Evolutionary conservation across 2,329 filamentous ascomycete genomes (phyloP), one percentile per base, ranked within the genome.

Genomic region (Chalaropsis ovoidea): DNA sequence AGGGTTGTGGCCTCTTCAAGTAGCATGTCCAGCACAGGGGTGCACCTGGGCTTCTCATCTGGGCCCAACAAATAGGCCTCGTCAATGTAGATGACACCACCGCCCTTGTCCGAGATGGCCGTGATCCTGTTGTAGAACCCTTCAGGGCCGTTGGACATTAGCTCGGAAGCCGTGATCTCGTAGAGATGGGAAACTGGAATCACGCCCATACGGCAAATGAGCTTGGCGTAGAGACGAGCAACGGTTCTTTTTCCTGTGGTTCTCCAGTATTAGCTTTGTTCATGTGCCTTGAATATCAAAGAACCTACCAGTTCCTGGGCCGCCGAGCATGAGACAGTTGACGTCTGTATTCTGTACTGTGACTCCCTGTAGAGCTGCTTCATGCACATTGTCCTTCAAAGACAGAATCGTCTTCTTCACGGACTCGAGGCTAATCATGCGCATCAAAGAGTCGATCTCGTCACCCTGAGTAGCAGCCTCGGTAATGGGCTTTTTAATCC

Each of bases 81-180:
- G 67, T 93, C 89, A 24, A 93, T 86, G 71, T 93, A 92, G 1
- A 90, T 70, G 0, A 85, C 85, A 0, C 89, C 89, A 0, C 88
- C 88, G 0, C 82, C 84, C 0, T 74, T 69, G 35, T 84, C 65
- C 3, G 83, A 72, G 0, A 92, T 77, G 0, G 70, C 61, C 0
- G 77, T 72, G 0, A 77, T 22, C 0, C 86, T 0, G 82, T 87
- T n/a, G n/a, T n/a, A n/a, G n/a, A n/a, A n/a, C n/a, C n/a, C n/a
- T n/a, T n/a, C n/a, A n/a, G n/a, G n/a, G n/a, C n/a, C n/a, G n/a
- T n/a, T n/a, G n/a, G n/a, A n/a, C n/a, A n/a, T n/a, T n/a, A n/a
- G n/a, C n/a, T n/a, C n/a, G n/a, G n/a, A n/a, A n/a, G n/a, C n/a
- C n/a, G n/a, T n/a, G n/a, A n/a, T n/a, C 69, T 92, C 88, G 7